These are phyloP conservation scores for Colletotrichum sp. DNA, from an alignment of 2,329 filamentous ascomycete species.

Conservation along the genomic window DNA sequence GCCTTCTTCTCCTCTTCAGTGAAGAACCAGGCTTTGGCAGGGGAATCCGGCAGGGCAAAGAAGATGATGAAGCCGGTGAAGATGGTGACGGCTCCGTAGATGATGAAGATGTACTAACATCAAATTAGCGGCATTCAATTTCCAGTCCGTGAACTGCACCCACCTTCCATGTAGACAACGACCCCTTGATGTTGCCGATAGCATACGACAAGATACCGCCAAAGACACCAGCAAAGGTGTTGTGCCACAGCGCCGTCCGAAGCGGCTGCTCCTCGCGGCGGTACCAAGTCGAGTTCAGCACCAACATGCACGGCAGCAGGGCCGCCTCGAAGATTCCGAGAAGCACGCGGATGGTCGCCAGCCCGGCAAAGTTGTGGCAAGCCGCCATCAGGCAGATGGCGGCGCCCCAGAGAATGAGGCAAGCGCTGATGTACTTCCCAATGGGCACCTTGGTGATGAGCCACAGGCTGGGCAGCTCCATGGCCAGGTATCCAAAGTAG, in stretches of 20 bases:
- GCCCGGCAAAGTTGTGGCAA: slow-evolving; percentile 28
- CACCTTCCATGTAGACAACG: slow-evolving; percentile 19
- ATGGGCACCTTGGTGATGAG: slow-evolving; percentile 53
- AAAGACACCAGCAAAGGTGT: slow-evolving; percentile 38
- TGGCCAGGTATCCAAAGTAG: slow-evolving; percentile 64
- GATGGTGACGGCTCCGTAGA: slow-evolving; percentile 66
- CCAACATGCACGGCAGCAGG: slow-evolving; percentile 50
- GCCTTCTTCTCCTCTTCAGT: slow-evolving; percentile 69
- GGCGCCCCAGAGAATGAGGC: slow-evolving; percentile 47
- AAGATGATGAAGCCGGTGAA: slow-evolving; percentile 63
- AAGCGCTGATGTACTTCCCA: slow-evolving; percentile 4
- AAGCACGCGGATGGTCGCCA: slow-evolving; percentile 25
- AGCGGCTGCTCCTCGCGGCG: slow-evolving; percentile 62
- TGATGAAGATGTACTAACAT: slow-evolving; percentile 61
- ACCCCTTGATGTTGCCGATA: slow-evolving; percentile 31
- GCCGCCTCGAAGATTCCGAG: slow-evolving; percentile 25
- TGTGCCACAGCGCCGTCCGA: slow-evolving; percentile 71
- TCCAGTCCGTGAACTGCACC: slow-evolving; percentile 47
- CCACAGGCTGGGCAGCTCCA: slow-evolving; percentile 62
- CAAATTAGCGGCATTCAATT: slow-evolving; percentile 17
- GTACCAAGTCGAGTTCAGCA: slow-evolving; percentile 55
- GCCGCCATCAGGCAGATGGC: slow-evolving; percentile 37
- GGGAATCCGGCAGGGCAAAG: slow-evolving; percentile 60
- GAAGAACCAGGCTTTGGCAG: slow-evolving; percentile 58
- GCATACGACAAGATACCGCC: slow-evolving; percentile 58